Conservation (phyloP, 2,329 filamentous ascomycete species). For the Aureobasidium sp. region DNA sequence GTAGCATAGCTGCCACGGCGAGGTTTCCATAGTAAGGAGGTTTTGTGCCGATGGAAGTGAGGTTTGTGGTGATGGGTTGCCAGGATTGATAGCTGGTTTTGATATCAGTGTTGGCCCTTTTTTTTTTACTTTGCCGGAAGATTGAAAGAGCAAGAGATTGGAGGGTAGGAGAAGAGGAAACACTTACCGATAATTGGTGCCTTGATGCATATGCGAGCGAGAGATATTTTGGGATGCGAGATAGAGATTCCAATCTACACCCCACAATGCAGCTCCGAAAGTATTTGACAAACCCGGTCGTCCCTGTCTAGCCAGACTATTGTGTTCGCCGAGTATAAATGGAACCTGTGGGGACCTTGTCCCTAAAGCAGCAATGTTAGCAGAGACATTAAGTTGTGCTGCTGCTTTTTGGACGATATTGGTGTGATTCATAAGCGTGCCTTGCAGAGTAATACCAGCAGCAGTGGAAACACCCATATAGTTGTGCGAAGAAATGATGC, state of each 20-base stretch:
- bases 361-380: conserved; percentile 32
- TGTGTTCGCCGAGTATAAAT: conserved; percentile 53
- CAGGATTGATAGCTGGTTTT: too few species aligned
- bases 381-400: conserved; percentile 42
- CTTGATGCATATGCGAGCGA: conserved; percentile 57
- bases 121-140: too few species aligned
- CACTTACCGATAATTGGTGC: conserved; percentile 47
- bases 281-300: conserved; percentile 54
- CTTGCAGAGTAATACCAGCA: conserved; percentile 54
- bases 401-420: conserved; percentile 42
- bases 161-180: background rate
- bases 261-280: conserved; percentile 59
- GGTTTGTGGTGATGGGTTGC: conserved; percentile 49
- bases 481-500: conserved; percentile 50
- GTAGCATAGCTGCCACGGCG: conserved; percentile 49
- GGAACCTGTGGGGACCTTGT: conserved; percentile 32
- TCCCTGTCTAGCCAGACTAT: conserved; percentile 56
- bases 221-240: conserved; percentile 48
- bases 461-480: conserved; percentile 54
- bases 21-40: conserved; percentile 57
- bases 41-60: conserved; percentile 48
- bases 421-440: conserved; percentile 57
- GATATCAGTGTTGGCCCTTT: too few species aligned
- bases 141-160: too few species aligned
- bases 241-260: conserved; percentile 53